Percentiles rank a stretch among this genome's conserved stretches.
These are phyloP conservation scores for Colletotrichum sp. DNA, from an alignment of 2,329 filamentous ascomycete genomes.

Conservation along the genomic window DNA sequence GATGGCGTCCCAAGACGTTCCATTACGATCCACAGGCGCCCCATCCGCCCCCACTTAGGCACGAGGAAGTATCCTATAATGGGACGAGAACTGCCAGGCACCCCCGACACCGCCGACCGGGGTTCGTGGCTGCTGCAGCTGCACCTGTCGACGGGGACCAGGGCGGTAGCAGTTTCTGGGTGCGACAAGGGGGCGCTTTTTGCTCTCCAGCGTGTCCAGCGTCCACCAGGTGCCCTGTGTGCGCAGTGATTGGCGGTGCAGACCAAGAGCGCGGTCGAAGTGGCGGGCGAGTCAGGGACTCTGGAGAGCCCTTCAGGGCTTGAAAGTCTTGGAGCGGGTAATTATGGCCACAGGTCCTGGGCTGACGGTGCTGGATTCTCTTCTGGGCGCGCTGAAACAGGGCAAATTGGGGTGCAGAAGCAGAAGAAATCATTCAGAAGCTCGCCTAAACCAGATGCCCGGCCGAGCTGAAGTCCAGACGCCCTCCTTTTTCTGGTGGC, in stretches of 20 bases:
- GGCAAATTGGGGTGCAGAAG: background rate
- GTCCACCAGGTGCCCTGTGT: background rate
- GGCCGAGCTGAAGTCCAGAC: background rate
- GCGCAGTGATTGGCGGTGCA: background rate
- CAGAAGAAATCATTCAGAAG: background rate
- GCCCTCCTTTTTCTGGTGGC: background rate
- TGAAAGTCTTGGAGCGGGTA: background rate
- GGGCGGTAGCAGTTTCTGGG: background rate
- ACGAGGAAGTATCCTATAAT: conserved; percentile 4
- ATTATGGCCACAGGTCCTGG: background rate
- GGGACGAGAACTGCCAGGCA: background rate
- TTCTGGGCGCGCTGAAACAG: conserved; percentile 10
- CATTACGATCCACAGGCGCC: background rate
- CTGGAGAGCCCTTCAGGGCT: background rate
- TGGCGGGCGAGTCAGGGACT: conserved; percentile 4
- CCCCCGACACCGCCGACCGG: background rate
- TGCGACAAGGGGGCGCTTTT: background rate
- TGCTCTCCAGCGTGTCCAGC: background rate
- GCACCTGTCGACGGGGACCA: background rate
- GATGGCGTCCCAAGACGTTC: background rate
- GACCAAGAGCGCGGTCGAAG: background rate
- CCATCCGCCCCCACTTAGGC: background rate
- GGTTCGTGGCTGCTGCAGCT: background rate
- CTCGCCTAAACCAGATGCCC: conserved; percentile 1
- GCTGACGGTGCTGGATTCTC: background rate